Conservation (phyloP, 2,329 filamentous ascomycete species). For the Sporothrix dimorphospora region DNA sequence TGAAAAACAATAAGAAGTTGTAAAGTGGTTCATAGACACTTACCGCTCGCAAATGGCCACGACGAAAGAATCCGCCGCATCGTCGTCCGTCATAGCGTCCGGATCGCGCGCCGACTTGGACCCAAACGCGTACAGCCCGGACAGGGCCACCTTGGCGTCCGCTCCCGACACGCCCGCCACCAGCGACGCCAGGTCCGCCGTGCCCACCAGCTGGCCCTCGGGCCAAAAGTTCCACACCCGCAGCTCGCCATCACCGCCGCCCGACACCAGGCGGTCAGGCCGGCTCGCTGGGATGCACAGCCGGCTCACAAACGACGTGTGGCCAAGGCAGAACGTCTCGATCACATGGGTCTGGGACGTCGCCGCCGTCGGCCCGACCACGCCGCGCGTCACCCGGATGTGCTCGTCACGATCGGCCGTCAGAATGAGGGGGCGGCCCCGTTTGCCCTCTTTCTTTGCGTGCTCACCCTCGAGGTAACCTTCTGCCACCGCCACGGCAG, state of each 20-base stretch:
- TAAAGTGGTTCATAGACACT: slow-evolving; percentile 37
- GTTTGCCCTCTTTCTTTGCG: slow-evolving; percentile 28
- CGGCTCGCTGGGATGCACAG: slow-evolving; percentile 65
- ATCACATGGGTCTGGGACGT: slow-evolving; percentile 76
- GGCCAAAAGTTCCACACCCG: slow-evolving; percentile 80
- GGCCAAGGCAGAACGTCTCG: slow-evolving; percentile 85
- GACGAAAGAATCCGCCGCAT: slow-evolving; percentile 39
- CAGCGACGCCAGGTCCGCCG: slow-evolving; percentile 59
- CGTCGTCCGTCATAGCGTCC: slow-evolving; percentile 21
- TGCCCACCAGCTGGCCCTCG: slow-evolving; percentile 56
- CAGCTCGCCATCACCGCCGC: slow-evolving; percentile 80
- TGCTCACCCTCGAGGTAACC: slow-evolving; percentile 39
- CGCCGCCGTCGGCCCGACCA: slow-evolving; percentile 49
- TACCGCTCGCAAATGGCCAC: slow-evolving; percentile 51
- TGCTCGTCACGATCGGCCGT: slow-evolving; percentile 67
- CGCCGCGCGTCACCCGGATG: slow-evolving; percentile 81
- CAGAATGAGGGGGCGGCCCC: slow-evolving; percentile 52
- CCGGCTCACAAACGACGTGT: slow-evolving; percentile 80
- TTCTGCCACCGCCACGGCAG: slow-evolving; percentile 65
- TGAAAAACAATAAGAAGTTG: too few species aligned
- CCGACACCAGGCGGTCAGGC: slow-evolving; percentile 73
- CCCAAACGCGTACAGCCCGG: slow-evolving; percentile 45
- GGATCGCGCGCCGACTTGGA: slow-evolving; percentile 27
- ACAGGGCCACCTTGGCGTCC: slow-evolving; percentile 51
- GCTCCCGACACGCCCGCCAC: slow-evolving; percentile 42